Conservation (phyloP, 345 rosid genomes). For the Alliaria petiolata region DNA sequence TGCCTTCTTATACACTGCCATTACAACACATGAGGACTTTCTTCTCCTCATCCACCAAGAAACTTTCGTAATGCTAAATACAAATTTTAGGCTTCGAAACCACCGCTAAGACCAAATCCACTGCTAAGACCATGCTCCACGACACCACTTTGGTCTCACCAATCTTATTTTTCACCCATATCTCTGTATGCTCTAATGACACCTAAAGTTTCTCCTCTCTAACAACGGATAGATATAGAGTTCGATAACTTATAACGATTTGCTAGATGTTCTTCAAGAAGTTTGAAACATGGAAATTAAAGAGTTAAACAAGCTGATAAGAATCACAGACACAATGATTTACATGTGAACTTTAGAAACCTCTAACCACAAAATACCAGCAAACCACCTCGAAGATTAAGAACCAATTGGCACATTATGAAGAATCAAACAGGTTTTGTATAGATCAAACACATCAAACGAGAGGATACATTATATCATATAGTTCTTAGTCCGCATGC, state of each 20-base stretch:
- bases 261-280: background rate
- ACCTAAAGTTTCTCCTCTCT: too few species aligned
- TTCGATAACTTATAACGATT: background rate
- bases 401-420: slow-evolving; percentile 22
- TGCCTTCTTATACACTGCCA: too few species aligned
- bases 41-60: too few species aligned
- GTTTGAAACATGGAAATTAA: background rate
- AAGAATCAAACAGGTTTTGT: slow-evolving; percentile 18
- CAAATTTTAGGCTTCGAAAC: too few species aligned
- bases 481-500: slow-evolving; percentile 51
- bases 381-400: slow-evolving; percentile 16
- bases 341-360: slow-evolving; percentile 25
- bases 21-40: too few species aligned
- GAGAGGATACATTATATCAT: background rate
- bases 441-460: slow-evolving; percentile 23
- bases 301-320: slow-evolving; percentile 9
- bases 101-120: too few species aligned
- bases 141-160: too few species aligned
- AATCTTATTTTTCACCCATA: too few species aligned
- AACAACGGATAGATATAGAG: too few species aligned
- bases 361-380: slow-evolving; percentile 6
- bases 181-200: too few species aligned
- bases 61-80: too few species aligned
- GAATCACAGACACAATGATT: slow-evolving; percentile 20
- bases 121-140: too few species aligned